Conservation (phyloP, 78 protist species). For the Dictyostelium citrinum region DNA sequence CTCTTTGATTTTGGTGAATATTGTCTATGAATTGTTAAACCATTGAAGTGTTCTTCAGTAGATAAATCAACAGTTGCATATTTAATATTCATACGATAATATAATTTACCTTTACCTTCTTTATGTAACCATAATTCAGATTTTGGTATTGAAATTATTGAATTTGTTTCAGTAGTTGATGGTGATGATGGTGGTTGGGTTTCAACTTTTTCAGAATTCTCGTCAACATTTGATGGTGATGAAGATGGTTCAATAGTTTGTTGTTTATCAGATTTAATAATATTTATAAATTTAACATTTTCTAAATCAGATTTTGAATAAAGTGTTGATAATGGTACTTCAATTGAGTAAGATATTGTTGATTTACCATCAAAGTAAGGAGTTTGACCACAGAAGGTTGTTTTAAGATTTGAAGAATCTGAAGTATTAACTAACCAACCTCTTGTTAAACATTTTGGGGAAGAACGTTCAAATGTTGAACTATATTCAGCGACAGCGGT, state of each 20-base stretch:
- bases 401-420: background rate
- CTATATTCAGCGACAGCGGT: conserved; percentile 31
- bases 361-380: conserved; percentile 73
- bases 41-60: conserved; percentile 10
- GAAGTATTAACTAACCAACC: conserved; percentile 56
- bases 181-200: background rate
- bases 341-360: conserved; percentile 49
- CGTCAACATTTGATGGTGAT: background rate
- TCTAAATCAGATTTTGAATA: conserved; percentile 16
- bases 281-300: background rate
- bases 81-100: conserved; percentile 53
- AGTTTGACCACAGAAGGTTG: conserved; percentile 56
- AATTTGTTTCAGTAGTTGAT: background rate
- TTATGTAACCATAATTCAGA: conserved; percentile 69
- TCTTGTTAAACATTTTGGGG: conserved; percentile 35
- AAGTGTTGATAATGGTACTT: conserved; percentile 39
- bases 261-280: background rate
- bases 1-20: conserved; percentile 8
- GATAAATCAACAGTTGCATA: conserved; percentile 21
- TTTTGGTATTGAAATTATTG: background rate
- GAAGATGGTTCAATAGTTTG: background rate
- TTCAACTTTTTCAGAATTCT: background rate
- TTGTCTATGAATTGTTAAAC: conserved; percentile 10
- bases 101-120: conserved; percentile 72
- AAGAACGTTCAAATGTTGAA: conserved; percentile 1